A percentile compares a stretch with the other conserved stretches of the same genome.
Conservation (phyloP, 768 basidiomycete genomes). For the Termitomyces eurrhizus region DNA sequence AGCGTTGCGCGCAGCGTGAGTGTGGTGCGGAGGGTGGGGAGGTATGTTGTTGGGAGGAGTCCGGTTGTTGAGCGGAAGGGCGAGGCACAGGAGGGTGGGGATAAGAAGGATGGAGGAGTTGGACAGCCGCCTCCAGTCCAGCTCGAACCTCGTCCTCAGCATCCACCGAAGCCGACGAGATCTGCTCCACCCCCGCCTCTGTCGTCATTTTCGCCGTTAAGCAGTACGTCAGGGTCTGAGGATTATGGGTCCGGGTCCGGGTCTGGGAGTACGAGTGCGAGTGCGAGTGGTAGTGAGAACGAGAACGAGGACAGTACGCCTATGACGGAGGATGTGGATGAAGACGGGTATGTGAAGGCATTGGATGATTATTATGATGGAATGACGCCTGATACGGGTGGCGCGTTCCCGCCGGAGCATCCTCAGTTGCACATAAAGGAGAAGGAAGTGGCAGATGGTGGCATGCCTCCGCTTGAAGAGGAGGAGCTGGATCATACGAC, state of each 20-base stretch:
- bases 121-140: not conserved
- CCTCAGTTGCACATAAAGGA: constrained; percentile 20
- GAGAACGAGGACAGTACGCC: not conserved
- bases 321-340: not conserved
- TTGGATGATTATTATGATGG: not conserved
- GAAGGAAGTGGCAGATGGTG: constrained; percentile 11
- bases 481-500: constrained; percentile 11
- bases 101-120: no score
- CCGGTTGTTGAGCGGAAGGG: constrained; percentile 13
- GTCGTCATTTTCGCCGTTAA: constrained; percentile 43
- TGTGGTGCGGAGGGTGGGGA: constrained; percentile 46
- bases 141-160: not conserved
- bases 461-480: not conserved
- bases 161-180: not conserved
- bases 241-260: not conserved
- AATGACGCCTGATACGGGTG: not conserved
- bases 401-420: not conserved
- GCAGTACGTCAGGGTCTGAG: constrained; percentile 37
- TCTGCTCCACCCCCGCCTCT: constrained; percentile 5
- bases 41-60: constrained; percentile 41
- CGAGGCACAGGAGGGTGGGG: constrained; percentile 8
- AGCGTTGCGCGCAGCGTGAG: constrained; percentile 36
- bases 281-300: not conserved
- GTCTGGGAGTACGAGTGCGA: constrained; percentile 12
- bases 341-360: not conserved